Evolutionary conservation across 192 early-diverging fungal species (phyloP).

Genomic region (Linnemannia exigua): DNA sequence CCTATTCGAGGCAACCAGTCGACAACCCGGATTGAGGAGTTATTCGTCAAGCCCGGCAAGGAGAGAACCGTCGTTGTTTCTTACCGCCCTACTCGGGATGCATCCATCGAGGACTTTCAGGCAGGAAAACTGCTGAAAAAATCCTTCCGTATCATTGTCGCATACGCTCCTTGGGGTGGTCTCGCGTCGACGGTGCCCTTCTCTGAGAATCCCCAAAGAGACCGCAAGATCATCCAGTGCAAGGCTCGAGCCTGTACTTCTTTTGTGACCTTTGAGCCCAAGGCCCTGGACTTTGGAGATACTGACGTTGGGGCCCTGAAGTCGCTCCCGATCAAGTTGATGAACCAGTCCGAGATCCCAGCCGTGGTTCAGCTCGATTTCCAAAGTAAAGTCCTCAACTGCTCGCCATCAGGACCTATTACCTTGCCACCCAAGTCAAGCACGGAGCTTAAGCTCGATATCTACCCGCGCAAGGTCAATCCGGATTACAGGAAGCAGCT

Average conservation of each 20-base stretch:
- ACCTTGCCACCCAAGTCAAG: slow-evolving; percentile 83
- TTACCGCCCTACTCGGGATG: slow-evolving; percentile 79
- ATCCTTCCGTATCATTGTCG: slow-evolving; percentile 79
- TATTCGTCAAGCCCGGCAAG: slow-evolving; percentile 85
- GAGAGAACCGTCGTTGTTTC: slow-evolving; percentile 88
- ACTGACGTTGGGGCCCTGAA: slow-evolving; percentile 96
- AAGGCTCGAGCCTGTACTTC: slow-evolving; percentile 94
- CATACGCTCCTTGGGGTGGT: slow-evolving; percentile 61
- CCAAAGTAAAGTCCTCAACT: slow-evolving; percentile 94
- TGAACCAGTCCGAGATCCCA: slow-evolving; percentile 89
- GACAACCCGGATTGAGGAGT: slow-evolving; percentile 86
- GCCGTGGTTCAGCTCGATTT: slow-evolving; percentile 89
- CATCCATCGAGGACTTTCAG: slow-evolving; percentile 71
- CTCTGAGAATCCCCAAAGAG: slow-evolving; percentile 59
- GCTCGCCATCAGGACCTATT: slow-evolving; percentile 74
- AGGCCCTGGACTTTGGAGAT: slow-evolving; percentile 93
- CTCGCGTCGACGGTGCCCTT: slow-evolving; percentile 34
- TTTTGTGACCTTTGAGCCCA: slow-evolving; percentile 88
- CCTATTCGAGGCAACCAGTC: slow-evolving; percentile 54
- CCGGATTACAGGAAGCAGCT: slow-evolving; percentile 98
- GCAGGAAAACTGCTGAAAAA: slow-evolving; percentile 79
- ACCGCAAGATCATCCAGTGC: slow-evolving; percentile 89
- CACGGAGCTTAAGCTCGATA: slow-evolving; percentile 88
- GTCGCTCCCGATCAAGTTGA: slow-evolving; percentile 83
- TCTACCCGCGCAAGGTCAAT: slow-evolving; percentile 98